These are phyloP conservation scores for Monosporascus sp. DNA, from an alignment of 2,329 filamentous ascomycete species.

Conservation along the genomic window DNA sequence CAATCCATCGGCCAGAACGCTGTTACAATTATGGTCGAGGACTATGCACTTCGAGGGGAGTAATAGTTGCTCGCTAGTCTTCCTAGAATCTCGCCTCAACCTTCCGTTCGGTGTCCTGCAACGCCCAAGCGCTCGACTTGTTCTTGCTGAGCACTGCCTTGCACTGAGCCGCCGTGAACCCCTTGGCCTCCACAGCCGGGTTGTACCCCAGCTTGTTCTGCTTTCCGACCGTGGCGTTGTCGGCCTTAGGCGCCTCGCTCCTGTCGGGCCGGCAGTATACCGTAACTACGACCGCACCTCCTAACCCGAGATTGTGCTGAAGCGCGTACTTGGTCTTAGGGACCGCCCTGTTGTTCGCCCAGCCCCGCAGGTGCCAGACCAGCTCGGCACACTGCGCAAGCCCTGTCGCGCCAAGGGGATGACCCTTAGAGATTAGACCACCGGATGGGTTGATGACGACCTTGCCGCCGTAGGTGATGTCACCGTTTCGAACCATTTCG, in stretches of 20 bases:
- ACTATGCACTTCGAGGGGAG: no score
- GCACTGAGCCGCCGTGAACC: constrained; percentile 76
- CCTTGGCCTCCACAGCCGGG: constrained; percentile 82
- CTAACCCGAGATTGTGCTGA: constrained; percentile 90
- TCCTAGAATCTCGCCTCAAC: constrained; percentile 63
- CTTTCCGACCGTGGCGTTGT: constrained; percentile 59
- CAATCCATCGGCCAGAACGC: no score
- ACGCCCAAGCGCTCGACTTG: constrained; percentile 63
- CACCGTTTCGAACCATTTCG: constrained; percentile 78
- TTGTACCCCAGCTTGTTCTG: constrained; percentile 77
- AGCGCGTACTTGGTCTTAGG: constrained; percentile 65
- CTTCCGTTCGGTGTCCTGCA: constrained; percentile 69
- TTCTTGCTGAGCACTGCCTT: constrained; percentile 64
- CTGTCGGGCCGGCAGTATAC: constrained; percentile 85
- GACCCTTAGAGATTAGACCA: constrained; percentile 91
- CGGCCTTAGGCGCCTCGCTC: constrained; percentile 52
- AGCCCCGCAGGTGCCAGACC: constrained; percentile 90
- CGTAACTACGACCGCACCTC: constrained; percentile 84
- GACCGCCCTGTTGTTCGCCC: constrained; percentile 84
- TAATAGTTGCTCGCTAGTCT: not conserved
- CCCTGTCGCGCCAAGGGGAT: constrained; percentile 90
- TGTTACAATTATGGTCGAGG: no score
- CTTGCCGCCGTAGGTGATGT: constrained; percentile 84
- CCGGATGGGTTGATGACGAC: constrained; percentile 90
- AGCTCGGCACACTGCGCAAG: constrained; percentile 92